A percentile compares a stretch with the other conserved stretches of the same genome.
Conservation (phyloP, 2,329 filamentous ascomycete species). For the Calonectria pteridis region DNA sequence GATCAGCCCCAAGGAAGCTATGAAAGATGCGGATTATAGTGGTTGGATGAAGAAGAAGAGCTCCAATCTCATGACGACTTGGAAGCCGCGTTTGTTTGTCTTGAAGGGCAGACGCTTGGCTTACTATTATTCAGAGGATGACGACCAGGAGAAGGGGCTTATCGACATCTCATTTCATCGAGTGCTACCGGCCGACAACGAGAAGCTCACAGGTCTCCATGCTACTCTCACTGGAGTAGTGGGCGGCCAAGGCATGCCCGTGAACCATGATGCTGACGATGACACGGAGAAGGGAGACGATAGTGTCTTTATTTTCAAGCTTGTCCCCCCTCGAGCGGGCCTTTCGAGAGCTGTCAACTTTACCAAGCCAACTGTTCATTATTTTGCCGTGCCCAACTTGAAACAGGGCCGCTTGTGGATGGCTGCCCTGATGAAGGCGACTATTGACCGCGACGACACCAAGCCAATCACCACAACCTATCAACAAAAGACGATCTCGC, state of each 20-base stretch:
- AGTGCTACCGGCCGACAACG: constrained; percentile 93
- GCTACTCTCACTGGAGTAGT: constrained; percentile 92
- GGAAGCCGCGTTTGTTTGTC: constrained; percentile 97
- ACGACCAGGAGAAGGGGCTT: constrained; percentile 91
- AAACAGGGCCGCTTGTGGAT: constrained; percentile 95
- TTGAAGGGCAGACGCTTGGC: constrained; percentile 90
- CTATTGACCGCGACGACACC: constrained; percentile 90
- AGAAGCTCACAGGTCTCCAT: constrained; percentile 89
- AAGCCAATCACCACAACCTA: constrained; percentile 90
- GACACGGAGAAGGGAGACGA: constrained; percentile 67
- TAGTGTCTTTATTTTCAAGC: constrained; percentile 96
- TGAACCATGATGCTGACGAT: constrained; percentile 62
- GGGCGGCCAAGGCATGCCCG: constrained; percentile 52
- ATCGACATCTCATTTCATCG: constrained; percentile 99
- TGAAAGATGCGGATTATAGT: constrained; percentile 88
- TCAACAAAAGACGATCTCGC: constrained; percentile 95
- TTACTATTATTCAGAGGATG: constrained; percentile 96
- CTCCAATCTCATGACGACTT: constrained; percentile 94
- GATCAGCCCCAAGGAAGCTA: constrained; percentile 84
- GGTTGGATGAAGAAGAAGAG: constrained; percentile 99
- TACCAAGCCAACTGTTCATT: constrained; percentile 96
- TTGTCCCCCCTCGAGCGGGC: constrained; percentile 89
- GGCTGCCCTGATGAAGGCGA: constrained; percentile 98
- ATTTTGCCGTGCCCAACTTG: constrained; percentile 94
- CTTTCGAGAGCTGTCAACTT: constrained; percentile 94